Conservation (phyloP, 768 basidiomycete genomes). For the Lenzites betulinus region DNA sequence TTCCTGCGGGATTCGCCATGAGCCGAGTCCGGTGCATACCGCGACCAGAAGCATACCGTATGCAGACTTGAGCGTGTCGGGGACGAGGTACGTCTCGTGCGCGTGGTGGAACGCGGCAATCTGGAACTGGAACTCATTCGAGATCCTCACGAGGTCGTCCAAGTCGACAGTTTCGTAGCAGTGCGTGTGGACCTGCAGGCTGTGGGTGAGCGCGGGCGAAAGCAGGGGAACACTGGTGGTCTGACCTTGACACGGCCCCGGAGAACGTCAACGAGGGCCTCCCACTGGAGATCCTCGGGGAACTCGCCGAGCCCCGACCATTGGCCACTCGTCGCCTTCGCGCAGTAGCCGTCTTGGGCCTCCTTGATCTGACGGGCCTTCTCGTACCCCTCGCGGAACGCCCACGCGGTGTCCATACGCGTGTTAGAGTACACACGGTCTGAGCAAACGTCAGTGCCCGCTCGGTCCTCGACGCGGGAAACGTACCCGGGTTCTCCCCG, state of each 20-base stretch:
- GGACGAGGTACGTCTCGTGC: constrained; percentile 87
- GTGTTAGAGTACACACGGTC: constrained; percentile 36
- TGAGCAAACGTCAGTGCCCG: neutral
- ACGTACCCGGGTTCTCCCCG: constrained; percentile 56
- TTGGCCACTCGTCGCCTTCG: constrained; percentile 45
- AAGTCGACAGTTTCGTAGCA: constrained; percentile 71
- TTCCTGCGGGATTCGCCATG: constrained; percentile 34
- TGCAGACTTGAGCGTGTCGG: constrained; percentile 73
- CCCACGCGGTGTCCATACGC: constrained; percentile 68
- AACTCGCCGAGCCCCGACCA: constrained; percentile 55
- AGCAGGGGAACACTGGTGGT: no score
- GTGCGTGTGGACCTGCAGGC: constrained; percentile 57
- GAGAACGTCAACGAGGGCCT: constrained; percentile 75
- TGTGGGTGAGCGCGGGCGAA: no score
- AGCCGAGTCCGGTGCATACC: neutral
- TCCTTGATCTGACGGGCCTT: constrained; percentile 65
- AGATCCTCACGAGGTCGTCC: constrained; percentile 52
- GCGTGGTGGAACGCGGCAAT: constrained; percentile 86
- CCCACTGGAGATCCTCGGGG: constrained; percentile 76
- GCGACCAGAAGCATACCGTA: constrained; percentile 34
- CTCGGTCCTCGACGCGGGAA: no score
- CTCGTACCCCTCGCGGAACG: constrained; percentile 70
- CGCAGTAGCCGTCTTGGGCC: constrained; percentile 69
- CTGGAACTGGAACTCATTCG: constrained; percentile 88
- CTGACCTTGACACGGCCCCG: constrained; percentile 80